A percentile compares a stretch with the other conserved stretches of the same genome.
Conservation (phyloP, 345 rosid species). For the Jatropha curcas region DNA sequence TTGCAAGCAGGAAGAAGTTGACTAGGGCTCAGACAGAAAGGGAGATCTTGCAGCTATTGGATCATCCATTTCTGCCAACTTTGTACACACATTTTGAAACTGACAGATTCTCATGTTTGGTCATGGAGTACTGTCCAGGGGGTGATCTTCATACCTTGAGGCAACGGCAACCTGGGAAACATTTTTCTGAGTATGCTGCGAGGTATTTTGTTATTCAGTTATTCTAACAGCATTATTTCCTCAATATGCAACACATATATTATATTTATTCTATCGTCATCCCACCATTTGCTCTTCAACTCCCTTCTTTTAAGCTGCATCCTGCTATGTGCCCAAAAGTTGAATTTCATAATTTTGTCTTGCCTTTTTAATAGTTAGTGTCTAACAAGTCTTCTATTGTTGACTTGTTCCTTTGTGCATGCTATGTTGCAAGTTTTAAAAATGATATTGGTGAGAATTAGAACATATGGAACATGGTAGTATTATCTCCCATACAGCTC, state of each 20-base stretch:
- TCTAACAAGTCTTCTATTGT: not conserved
- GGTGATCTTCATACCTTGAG: constrained; percentile 95
- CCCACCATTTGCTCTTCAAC: not conserved
- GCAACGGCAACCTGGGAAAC: constrained; percentile 95
- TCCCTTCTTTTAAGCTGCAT: not conserved
- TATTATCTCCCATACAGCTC: not conserved
- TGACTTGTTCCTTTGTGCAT: constrained; percentile 4
- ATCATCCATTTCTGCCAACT: constrained; percentile 97
- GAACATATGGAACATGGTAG: not conserved
- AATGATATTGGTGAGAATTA: not conserved
- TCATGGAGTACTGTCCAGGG: constrained; percentile 98
- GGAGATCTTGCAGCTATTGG: constrained; percentile 90
- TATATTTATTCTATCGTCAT: not conserved
- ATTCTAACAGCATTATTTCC: not conserved
- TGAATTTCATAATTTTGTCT: not conserved
- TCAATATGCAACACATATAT: not conserved
- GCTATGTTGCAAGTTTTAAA: not conserved
- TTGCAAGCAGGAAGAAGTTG: constrained; percentile 91
- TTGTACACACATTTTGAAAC: constrained; percentile 96
- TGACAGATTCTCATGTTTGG: constrained; percentile 92
- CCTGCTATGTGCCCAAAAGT: not conserved
- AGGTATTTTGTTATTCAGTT: constrained; percentile 47
- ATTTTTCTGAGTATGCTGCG: constrained; percentile 96
- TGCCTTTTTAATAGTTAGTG: not conserved
- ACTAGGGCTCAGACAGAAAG: constrained; percentile 96